These are phyloP conservation scores for Plasmodium gallinaceum DNA, from an alignment of 169 alveolate genomes.

Conservation along the genomic window DNA sequence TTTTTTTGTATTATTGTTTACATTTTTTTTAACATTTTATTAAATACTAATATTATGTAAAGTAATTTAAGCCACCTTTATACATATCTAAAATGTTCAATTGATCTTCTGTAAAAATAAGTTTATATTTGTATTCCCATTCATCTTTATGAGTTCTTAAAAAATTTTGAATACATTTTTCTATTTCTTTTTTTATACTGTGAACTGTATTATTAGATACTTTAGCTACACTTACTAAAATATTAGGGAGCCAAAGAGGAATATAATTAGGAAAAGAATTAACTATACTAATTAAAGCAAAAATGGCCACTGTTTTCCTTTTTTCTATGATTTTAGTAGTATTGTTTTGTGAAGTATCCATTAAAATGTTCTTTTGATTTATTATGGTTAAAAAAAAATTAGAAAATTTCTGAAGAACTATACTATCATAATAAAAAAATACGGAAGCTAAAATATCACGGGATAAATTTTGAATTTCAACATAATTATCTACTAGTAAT, in stretches of 20 bases:
- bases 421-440: slow-evolving; percentile 51
- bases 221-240: slow-evolving; percentile 82
- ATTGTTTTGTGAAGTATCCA: neutral
- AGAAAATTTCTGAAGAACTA: slow-evolving; percentile 20
- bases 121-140: slow-evolving; percentile 83
- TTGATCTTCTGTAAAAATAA: slow-evolving; percentile 81
- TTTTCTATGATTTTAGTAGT: slow-evolving; percentile 25
- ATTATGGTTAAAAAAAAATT: slow-evolving; percentile 31
- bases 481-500: slow-evolving; percentile 46
- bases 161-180: slow-evolving; percentile 86
- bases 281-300: slow-evolving; percentile 71
- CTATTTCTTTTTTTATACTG: slow-evolving; percentile 80
- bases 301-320: slow-evolving; percentile 58
- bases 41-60: slow-evolving; percentile 60
- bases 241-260: slow-evolving; percentile 87
- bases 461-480: slow-evolving; percentile 67
- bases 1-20: neutral
- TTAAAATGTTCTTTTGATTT: slow-evolving; percentile 30
- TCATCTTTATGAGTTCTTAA: slow-evolving; percentile 87
- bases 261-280: slow-evolving; percentile 80
- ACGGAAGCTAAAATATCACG: slow-evolving; percentile 64
- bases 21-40: neutral
- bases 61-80: slow-evolving; percentile 86
- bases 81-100: slow-evolving; percentile 84
- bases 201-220: slow-evolving; percentile 72